Percentiles rank a stretch among this genome's conserved stretches.
Evolutionary conservation across 495 filamentous ascomycete species (phyloP).

Genomic region (Penicillium manginii): DNA sequence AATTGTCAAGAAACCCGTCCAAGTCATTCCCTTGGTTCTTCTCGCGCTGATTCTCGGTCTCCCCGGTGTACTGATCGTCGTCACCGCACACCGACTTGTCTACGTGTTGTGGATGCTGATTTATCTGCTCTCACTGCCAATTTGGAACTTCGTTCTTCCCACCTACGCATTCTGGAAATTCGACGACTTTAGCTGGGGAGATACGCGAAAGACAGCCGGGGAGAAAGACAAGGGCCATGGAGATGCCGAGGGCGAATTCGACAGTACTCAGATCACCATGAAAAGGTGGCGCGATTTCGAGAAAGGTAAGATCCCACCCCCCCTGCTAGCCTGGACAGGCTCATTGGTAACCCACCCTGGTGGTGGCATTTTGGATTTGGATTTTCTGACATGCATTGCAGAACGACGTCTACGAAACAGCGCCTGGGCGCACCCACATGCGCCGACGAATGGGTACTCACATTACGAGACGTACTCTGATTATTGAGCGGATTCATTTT

Average conservation of each 20-base stretch:
- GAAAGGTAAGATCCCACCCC: slow-evolving; percentile 55
- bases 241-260: slow-evolving; percentile 93
- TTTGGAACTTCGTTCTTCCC: slow-evolving; percentile 98
- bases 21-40: slow-evolving; percentile 89
- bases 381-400: slow-evolving; percentile 13
- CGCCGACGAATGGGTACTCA: slow-evolving; percentile 23
- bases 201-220: slow-evolving; percentile 93
- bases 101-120: slow-evolving; percentile 98
- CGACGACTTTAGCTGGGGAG: slow-evolving; percentile 99
- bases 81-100: slow-evolving; percentile 92
- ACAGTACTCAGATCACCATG: slow-evolving; percentile 98
- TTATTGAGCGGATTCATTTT: slow-evolving; percentile 25
- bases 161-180: slow-evolving; percentile 99
- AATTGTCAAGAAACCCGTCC: slow-evolving; percentile 79
- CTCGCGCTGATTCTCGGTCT: slow-evolving; percentile 91
- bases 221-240: slow-evolving; percentile 85
- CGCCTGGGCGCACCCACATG: slow-evolving; percentile 24
- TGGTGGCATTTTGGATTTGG: not conserved
- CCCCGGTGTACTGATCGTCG: slow-evolving; percentile 87
- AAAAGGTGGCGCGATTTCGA: slow-evolving; percentile 98
- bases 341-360: not conserved
- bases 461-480: slow-evolving; percentile 39
- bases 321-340: not conserved
- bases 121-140: slow-evolving; percentile 88
- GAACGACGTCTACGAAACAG: slow-evolving; percentile 32